Conservation (phyloP, 2,329 filamentous ascomycete species). For the Paecilomyces niveus region DNA sequence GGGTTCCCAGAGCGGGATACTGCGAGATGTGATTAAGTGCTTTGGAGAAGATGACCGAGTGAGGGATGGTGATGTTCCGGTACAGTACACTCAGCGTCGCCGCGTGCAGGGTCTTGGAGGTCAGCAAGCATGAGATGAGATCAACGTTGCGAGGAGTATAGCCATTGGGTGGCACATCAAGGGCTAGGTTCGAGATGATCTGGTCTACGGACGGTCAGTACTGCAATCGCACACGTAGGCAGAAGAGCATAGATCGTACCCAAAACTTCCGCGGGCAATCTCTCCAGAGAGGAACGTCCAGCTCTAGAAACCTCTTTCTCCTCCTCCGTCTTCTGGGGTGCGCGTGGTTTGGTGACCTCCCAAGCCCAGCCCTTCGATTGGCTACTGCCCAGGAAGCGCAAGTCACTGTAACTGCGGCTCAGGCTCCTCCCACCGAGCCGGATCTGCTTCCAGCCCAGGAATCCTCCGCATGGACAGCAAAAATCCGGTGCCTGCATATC, state of each 20-base stretch:
- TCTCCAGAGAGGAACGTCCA: slow-evolving; percentile 53
- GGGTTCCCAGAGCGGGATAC: slow-evolving; percentile 62
- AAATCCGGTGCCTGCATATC: slow-evolving; percentile 34
- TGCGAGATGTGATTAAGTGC: slow-evolving; percentile 62
- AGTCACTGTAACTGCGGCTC: slow-evolving; percentile 39
- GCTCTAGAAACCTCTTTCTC: slow-evolving; percentile 14
- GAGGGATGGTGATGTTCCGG: slow-evolving; percentile 71
- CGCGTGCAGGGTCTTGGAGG: slow-evolving; percentile 67
- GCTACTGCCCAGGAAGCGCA: slow-evolving; percentile 27
- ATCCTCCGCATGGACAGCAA: slow-evolving; percentile 40
- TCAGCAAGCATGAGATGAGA: slow-evolving; percentile 65
- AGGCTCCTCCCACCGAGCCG: slow-evolving; percentile 35
- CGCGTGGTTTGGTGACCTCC: slow-evolving; percentile 24
- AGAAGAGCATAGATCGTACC: slow-evolving; percentile 44
- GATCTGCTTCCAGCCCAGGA: slow-evolving; percentile 40
- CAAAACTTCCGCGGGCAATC: slow-evolving; percentile 62
- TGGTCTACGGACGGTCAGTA: slow-evolving; percentile 43
- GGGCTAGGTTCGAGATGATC: slow-evolving; percentile 66
- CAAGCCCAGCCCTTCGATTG: slow-evolving; percentile 36
- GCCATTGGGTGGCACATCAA: slow-evolving; percentile 69
- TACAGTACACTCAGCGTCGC: slow-evolving; percentile 71
- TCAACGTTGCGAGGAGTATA: slow-evolving; percentile 71
- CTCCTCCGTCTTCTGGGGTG: slow-evolving; percentile 15
- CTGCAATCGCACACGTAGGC: slow-evolving; percentile 1
- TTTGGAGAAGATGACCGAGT: slow-evolving; percentile 77